Evolutionary conservation across 1,284 basidiomycete genomes (phyloP).

Genomic region (Sparassis latifolia): DNA sequence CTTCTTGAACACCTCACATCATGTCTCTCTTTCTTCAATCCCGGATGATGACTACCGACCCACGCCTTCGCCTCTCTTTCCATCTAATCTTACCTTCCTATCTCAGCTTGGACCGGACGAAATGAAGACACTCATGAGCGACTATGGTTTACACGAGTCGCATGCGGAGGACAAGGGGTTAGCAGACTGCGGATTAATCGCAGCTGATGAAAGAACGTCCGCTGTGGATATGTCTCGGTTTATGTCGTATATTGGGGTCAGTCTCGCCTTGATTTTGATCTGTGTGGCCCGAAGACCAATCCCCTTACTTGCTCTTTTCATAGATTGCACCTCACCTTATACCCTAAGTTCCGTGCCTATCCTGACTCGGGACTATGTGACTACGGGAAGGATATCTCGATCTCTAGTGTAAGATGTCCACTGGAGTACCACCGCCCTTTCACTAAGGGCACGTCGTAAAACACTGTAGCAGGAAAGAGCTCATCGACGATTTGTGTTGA

Average conservation of each 20-base stretch:
- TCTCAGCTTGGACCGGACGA: slow-evolving; percentile 34
- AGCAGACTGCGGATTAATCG: neutral
- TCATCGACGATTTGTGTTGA: too few relatives aligned
- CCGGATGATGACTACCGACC: slow-evolving; percentile 1
- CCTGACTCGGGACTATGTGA: neutral
- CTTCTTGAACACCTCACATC: neutral
- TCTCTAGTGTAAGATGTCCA: neutral
- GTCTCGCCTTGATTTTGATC: slow-evolving; percentile 13
- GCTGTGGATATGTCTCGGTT: slow-evolving; percentile 33
- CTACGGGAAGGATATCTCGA: neutral
- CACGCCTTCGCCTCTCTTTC: slow-evolving; percentile 23
- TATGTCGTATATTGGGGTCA: slow-evolving; percentile 41
- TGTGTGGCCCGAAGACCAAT: too few relatives aligned
- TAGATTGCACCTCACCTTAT: neutral
- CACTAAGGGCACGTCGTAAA: neutral
- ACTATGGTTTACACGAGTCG: slow-evolving; percentile 34
- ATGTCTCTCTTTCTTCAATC: neutral
- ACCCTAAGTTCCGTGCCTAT: neutral
- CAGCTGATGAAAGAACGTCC: neutral
- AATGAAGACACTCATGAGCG: slow-evolving; percentile 31
- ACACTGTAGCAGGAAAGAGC: too few relatives aligned
- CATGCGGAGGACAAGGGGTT: slow-evolving; percentile 3
- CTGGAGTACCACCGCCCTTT: neutral
- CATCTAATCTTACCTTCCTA: slow-evolving; percentile 30
- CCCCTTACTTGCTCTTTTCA: too few relatives aligned